Conservation (phyloP, 768 basidiomycete species). For the Jaapia argillacea region DNA sequence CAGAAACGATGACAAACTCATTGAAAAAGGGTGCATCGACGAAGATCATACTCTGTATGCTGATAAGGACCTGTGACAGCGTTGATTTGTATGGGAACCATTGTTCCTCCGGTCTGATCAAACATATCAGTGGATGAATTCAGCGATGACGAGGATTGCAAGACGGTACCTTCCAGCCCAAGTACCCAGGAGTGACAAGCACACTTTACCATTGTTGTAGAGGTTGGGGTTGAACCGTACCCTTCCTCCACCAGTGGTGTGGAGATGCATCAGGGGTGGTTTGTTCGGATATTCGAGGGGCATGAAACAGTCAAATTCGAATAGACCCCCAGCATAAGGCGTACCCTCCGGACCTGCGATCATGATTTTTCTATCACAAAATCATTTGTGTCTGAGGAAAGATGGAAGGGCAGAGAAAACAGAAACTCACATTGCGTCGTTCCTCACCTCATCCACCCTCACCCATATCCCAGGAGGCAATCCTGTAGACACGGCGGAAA, state of each 20-base stretch:
- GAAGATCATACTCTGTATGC: constrained; percentile 50
- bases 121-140: neutral
- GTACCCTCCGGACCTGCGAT: constrained; percentile 59
- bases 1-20: constrained; percentile 27
- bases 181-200: constrained; percentile 44
- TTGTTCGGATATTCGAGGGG: constrained; percentile 38
- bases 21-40: constrained; percentile 47
- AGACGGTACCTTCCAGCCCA: constrained; percentile 34
- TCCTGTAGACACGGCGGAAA: constrained; percentile 44
- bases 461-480: constrained; percentile 50
- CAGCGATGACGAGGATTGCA: neutral
- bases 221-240: constrained; percentile 52
- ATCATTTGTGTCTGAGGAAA: constrained; percentile 4
- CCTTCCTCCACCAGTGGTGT: constrained; percentile 39
- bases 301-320: constrained; percentile 52
- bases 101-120: constrained; percentile 28
- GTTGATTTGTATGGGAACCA: constrained; percentile 46
- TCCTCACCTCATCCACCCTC: constrained; percentile 45
- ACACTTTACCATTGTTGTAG: constrained; percentile 39
- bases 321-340: constrained; percentile 59
- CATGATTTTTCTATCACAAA: constrained; percentile 39
- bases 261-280: constrained; percentile 39
- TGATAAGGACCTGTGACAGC: constrained; percentile 44
- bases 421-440: constrained; percentile 41
- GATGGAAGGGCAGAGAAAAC: constrained; percentile 2